Evolutionary conservation across 176 grass and related monocot genomes (phyloP).

Genomic region (Coix lacrymajobi): DNA sequence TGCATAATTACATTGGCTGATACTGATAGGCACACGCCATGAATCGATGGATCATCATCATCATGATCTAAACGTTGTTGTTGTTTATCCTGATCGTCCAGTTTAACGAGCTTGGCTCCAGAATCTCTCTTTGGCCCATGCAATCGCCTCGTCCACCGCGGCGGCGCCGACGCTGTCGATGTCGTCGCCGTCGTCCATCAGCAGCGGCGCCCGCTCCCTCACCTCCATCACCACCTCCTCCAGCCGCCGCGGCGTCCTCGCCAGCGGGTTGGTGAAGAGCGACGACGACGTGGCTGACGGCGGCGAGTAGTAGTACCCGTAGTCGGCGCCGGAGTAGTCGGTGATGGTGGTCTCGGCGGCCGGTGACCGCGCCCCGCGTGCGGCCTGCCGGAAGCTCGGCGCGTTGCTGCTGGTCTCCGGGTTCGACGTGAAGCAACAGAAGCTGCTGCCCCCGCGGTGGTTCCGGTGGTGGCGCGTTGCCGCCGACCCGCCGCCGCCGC

Average conservation of each 20-base stretch:
- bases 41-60: background rate
- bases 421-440: constrained; percentile 68
- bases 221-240: constrained; percentile 34
- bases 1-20: background rate
- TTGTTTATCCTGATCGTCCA: background rate
- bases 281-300: constrained; percentile 53
- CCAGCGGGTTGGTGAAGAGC: constrained; percentile 32
- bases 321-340: constrained; percentile 38
- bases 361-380: constrained; percentile 21
- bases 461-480: background rate
- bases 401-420: constrained; percentile 51
- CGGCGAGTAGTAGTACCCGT: constrained; percentile 56
- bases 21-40: no score
- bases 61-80: background rate
- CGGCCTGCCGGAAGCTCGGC: constrained; percentile 52
- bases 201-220: constrained; percentile 37
- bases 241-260: constrained; percentile 28
- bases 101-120: constrained; percentile 35
- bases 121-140: constrained; percentile 88
- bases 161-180: constrained; percentile 50
- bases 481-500: background rate
- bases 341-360: constrained; percentile 27
- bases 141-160: constrained; percentile 67
- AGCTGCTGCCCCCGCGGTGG: constrained; percentile 33
- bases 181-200: constrained; percentile 44